Base-by-base conservation (phyloP, 306 rosid genomes). In the Dalbergia oliveri region DNA sequence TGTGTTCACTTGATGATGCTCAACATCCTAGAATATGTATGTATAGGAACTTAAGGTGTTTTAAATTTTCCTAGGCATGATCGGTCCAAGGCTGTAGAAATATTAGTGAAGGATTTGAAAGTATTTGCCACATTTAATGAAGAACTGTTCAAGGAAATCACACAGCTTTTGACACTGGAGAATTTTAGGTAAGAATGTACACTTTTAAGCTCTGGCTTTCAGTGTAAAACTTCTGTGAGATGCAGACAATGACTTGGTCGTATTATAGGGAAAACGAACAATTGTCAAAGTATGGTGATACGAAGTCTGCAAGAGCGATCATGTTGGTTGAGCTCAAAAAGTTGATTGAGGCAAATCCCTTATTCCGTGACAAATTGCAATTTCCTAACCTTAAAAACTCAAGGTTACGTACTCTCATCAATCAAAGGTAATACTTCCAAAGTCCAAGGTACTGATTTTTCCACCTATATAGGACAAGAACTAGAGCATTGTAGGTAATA, bases 261-360 rank as follows among this genome's bases (percentile, higher is more conserved):
- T 81, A 54, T 75, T 79, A 49, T 39, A 90, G 98, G 91, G 97
- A 94, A 87, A 94, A 94, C 51, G 98, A 94, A 84, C 98, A 94
- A 74, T 86, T 94, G 81, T 94, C 98, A 11, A 94, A 94, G 82
- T 94, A 94, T 76, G 98, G 98, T 33, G 98, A 94, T 83, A 94
- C 97, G 0, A 94, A 94, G 82, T 94, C 97, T 66, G 98, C 98
- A 4, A 84, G 98, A 83, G 92, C 98, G 62, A 94, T 94, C 82
- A 94, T 94, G 98, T 83, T 92, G 88, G 91, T 94, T 73, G 98
- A 94, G 87, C 97, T 94, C 56, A 94, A 94, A 90, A 94, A 94
- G 86, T 87, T 94, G 90, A 92, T 94, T 34, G 98, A 94, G 83
- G 98, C 97, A 4, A 94, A 94, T 88, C 98, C 98, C 61, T 86